phyloP scores from a whole-genome alignment of 208 protist species.

The Acanthamoeba sp. region DNA sequence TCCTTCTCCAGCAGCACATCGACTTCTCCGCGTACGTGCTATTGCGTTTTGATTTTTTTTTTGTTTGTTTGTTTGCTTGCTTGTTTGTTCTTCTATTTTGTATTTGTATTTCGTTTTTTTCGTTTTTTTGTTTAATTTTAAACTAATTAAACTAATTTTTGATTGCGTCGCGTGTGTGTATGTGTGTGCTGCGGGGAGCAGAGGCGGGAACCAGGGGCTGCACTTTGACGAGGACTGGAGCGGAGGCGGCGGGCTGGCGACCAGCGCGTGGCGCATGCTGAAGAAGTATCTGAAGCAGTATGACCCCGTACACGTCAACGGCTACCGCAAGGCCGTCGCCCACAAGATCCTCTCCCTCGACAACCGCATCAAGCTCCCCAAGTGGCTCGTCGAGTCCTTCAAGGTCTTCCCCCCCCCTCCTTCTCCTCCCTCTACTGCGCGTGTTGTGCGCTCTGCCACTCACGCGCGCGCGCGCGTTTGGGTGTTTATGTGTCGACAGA shows the following conservation, averaged over 20 bases:
- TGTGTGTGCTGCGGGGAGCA: neutral
- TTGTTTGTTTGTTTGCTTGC: neutral
- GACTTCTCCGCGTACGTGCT: neutral
- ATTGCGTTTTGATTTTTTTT: neutral
- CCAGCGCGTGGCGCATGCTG: conserved; percentile 60
- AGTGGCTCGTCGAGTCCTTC: conserved; percentile 68
- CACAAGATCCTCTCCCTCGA: conserved; percentile 60
- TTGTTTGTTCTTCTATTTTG: neutral
- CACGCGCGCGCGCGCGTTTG: neutral
- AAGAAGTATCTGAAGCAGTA: conserved; percentile 71
- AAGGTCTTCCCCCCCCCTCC: neutral
- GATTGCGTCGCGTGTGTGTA: neutral
- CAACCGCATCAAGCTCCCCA: conserved; percentile 66
- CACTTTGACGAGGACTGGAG: conserved; percentile 57
- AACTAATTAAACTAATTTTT: too few relatives aligned
- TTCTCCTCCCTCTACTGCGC: neutral
- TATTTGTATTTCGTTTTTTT: neutral
- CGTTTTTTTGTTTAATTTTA: neutral
- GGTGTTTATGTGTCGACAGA: neutral
- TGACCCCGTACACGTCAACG: conserved; percentile 51
- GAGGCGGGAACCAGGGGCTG: neutral
- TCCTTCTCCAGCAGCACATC: conserved; percentile 64
- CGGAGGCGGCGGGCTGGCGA: neutral
- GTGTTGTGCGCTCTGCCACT: neutral
- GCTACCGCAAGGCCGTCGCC: conserved; percentile 42